A percentile compares a stretch with the other conserved stretches of the same genome.
phyloP scores from a whole-genome alignment of 2,329 filamentous ascomycete species.

The Podosphaera xanthii region DNA sequence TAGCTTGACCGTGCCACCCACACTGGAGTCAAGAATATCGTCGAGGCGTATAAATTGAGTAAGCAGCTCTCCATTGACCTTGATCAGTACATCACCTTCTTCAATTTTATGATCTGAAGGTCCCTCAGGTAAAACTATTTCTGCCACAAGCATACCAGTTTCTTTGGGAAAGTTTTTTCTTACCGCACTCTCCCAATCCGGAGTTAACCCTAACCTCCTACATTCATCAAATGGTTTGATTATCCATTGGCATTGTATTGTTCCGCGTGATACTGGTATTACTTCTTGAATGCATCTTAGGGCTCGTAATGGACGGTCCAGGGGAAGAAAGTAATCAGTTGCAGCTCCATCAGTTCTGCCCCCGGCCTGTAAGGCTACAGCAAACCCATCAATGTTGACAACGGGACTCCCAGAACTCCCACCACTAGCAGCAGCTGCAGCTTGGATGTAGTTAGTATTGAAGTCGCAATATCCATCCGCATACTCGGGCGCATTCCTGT shows the following conservation, averaged over 20 bases:
- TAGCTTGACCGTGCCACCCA: conserved; percentile 55
- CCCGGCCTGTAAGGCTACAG: conserved; percentile 81
- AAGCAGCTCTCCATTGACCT: conserved; percentile 80
- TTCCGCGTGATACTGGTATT: conserved; percentile 60
- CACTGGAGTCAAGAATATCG: conserved; percentile 72
- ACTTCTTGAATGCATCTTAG: conserved; percentile 64
- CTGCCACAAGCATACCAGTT: conserved; percentile 90
- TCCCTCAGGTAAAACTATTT: conserved; percentile 79
- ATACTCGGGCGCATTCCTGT: conserved; percentile 92
- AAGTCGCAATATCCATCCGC: conserved; percentile 97
- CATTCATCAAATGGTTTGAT: conserved; percentile 97
- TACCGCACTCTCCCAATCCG: conserved; percentile 69
- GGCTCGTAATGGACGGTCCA: conserved; percentile 74
- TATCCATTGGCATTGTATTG: conserved; percentile 95
- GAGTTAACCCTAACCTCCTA: conserved; percentile 60
- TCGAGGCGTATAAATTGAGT: conserved; percentile 86
- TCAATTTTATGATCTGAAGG: conserved; percentile 72
- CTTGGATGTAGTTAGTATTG: conserved; percentile 90
- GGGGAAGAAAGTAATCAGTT: conserved; percentile 88
- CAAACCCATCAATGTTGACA: conserved; percentile 81
- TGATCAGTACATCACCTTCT: conserved; percentile 81
- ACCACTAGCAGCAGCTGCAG: conserved; percentile 85
- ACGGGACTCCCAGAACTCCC: conserved; percentile 97
- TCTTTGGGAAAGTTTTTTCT: conserved; percentile 72
- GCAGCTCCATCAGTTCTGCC: conserved; percentile 85